Conservation (phyloP, 1,139 yeast genomes). For the Oligophagozyma castellii region DNA sequence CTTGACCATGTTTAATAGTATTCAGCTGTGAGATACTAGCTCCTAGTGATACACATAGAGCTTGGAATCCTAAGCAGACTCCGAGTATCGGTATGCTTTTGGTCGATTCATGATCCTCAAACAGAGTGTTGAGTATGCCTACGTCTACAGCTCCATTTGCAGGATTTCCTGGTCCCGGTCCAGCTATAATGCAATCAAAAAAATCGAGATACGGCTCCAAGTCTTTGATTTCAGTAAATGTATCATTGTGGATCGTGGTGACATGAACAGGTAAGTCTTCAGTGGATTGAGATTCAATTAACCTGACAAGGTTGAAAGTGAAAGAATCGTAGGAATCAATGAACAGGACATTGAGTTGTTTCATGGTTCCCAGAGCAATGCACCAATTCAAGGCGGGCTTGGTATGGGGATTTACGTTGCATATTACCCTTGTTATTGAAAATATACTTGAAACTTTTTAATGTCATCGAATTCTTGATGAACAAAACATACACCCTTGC, state of each 20-base stretch:
- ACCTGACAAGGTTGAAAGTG: constrained; percentile 62
- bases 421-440: too few species aligned
- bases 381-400: too few species aligned
- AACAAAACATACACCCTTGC: too few species aligned
- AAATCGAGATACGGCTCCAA: constrained; percentile 27
- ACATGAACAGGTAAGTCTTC: constrained; percentile 42
- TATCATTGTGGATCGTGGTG: constrained; percentile 63
- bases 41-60: constrained; percentile 58
- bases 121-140: constrained; percentile 48
- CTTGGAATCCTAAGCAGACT: constrained; percentile 86
- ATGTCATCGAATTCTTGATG: too few species aligned
- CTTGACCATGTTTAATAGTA: constrained; percentile 75
- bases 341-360: constrained; percentile 31
- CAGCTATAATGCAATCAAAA: constrained; percentile 74
- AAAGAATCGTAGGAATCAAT: constrained; percentile 93
- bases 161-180: constrained; percentile 98
- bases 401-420: too few species aligned
- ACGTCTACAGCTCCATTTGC: constrained; percentile 40
- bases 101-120: constrained; percentile 7
- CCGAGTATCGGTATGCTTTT: constrained; percentile 60
- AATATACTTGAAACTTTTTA: too few species aligned
- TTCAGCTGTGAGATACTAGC: constrained; percentile 39
- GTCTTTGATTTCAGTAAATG: constrained; percentile 31
- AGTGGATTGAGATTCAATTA: constrained; percentile 33
- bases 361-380: too few species aligned